phyloP scores from a whole-genome alignment of 208 protist genomes.

The Naegleria fowleri region DNA sequence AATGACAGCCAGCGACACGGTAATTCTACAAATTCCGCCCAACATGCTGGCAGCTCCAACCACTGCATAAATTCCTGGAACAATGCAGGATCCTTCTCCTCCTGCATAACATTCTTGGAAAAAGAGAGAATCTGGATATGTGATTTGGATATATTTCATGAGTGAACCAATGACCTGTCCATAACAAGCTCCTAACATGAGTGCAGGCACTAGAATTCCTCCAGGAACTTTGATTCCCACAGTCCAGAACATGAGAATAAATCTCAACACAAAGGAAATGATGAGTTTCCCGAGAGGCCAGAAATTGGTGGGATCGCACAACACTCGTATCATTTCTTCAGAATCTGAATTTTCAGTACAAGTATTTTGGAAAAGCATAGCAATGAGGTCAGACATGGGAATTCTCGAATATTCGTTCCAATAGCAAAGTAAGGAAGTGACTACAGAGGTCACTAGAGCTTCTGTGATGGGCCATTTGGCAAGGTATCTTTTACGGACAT shows the following conservation, averaged over 20 bases:
- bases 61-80: constrained; percentile 79
- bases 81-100: constrained; percentile 57
- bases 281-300: constrained; percentile 46
- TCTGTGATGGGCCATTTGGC: neutral
- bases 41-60: constrained; percentile 82
- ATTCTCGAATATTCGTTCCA: neutral
- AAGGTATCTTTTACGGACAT: neutral
- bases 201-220: constrained; percentile 75
- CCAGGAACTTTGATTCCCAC: constrained; percentile 69
- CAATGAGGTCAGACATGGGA: neutral
- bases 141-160: constrained; percentile 35
- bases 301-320: neutral
- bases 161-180: constrained; percentile 68
- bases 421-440: neutral
- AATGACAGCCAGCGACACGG: constrained; percentile 85
- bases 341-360: neutral
- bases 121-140: neutral
- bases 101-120: constrained; percentile 28
- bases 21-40: constrained; percentile 77
- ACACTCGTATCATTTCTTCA: neutral
- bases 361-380: neutral
- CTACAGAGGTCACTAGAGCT: neutral
- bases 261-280: constrained; percentile 70
- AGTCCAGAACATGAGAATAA: constrained; percentile 59
- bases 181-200: constrained; percentile 76